Percentiles rank a stretch among this genome's conserved stretches.
These are phyloP conservation scores for Xylaria palmicola DNA, from an alignment of 495 filamentous ascomycete species.

Conservation along the genomic window DNA sequence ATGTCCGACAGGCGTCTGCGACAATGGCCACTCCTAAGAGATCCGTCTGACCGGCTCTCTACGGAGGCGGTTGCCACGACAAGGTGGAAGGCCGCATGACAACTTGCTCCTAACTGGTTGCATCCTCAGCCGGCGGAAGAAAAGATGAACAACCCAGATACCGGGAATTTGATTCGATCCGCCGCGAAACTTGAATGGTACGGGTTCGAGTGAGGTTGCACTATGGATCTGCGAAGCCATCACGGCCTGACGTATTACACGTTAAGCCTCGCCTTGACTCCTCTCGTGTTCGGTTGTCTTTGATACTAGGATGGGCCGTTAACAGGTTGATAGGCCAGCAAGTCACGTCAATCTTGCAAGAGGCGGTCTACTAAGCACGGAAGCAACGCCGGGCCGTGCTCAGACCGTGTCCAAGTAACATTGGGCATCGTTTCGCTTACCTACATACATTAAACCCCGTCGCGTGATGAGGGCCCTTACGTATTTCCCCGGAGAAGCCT, in stretches of 20 bases:
- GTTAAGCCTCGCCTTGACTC: constrained; percentile 7
- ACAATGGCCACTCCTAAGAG: constrained; percentile 2
- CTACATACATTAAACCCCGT: constrained; percentile 16
- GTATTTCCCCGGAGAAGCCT: neutral
- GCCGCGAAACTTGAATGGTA: neutral
- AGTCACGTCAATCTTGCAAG: constrained; percentile 5
- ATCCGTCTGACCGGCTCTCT: neutral
- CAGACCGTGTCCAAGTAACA: constrained; percentile 11
- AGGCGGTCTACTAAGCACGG: constrained; percentile 14
- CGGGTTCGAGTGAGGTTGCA: constrained; percentile 5
- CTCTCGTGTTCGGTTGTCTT: constrained; percentile 15
- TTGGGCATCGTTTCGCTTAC: constrained; percentile 17
- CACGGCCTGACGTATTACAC: constrained; percentile 6
- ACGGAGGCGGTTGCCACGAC: neutral
- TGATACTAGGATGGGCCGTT: constrained; percentile 2
- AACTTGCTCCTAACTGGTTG: constrained; percentile 1
- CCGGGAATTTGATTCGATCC: constrained; percentile 7
- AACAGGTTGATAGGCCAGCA: constrained; percentile 12
- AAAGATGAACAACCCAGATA: neutral
- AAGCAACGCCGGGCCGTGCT: neutral
- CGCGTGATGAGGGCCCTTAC: constrained; percentile 10
- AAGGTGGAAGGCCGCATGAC: constrained; percentile 13
- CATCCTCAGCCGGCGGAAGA: constrained; percentile 14
- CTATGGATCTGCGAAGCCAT: constrained; percentile 9
- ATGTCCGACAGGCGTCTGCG: neutral